These are phyloP conservation scores for Spergularia marina DNA, from an alignment of 148 eudicot genomes.

Conservation along the genomic window DNA sequence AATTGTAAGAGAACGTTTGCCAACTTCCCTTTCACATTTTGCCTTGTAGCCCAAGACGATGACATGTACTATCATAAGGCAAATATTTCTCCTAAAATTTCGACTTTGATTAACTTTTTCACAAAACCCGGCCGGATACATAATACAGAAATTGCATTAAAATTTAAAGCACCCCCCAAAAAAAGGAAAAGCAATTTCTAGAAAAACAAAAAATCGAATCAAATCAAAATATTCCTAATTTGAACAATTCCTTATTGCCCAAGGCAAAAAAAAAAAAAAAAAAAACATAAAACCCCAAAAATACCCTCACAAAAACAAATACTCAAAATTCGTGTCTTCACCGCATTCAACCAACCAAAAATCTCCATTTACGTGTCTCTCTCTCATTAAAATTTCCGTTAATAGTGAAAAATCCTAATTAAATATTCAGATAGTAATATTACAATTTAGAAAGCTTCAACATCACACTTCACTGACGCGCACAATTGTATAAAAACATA, in stretches of 20 bases:
- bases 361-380: constrained; percentile 15
- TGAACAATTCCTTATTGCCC: constrained; percentile 13
- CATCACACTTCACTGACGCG: constrained; percentile 11
- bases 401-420: too few relatives aligned
- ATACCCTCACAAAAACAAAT: background rate
- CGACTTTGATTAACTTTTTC: too few relatives aligned
- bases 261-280: background rate
- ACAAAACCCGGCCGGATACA: too few relatives aligned
- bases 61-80: too few relatives aligned
- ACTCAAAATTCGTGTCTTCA: background rate
- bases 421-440: background rate
- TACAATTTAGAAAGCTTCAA: background rate
- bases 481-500: background rate
- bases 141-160: too few relatives aligned
- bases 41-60: too few relatives aligned
- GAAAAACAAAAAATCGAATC: too few relatives aligned
- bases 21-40: too few relatives aligned
- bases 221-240: background rate
- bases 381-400: background rate
- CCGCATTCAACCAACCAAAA: constrained; percentile 16
- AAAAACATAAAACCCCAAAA: background rate
- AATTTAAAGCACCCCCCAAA: too few relatives aligned
- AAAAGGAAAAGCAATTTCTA: too few relatives aligned
- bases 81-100: too few relatives aligned
- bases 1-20: too few relatives aligned